Base-by-base conservation (phyloP, 441 rosid species). In the Arabidopsis lyrata region DNA sequence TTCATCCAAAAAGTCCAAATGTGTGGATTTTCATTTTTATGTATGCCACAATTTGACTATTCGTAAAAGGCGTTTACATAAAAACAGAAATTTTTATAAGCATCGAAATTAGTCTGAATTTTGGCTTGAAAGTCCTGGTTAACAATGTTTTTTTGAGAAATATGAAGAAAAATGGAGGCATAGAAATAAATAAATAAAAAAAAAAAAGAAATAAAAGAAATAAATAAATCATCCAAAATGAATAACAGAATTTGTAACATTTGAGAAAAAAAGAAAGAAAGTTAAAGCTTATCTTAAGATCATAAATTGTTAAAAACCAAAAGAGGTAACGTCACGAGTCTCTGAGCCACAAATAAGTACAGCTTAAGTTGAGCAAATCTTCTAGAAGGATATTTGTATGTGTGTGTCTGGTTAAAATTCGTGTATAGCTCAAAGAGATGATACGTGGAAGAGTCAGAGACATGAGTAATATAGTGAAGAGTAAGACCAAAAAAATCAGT, bases 311-410 rank as follows among this genome's bases (percentile, higher is more conserved):
- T 12, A 56, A 56, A 6, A 27, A 11, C 24, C 66, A 38, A 73
- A 47, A 47, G 20, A 22, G 16, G 7, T n/a, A 55, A 14, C 57
- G 31, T 35, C 39, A 69, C 57, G 38, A 48, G 54, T 38, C 18
- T 48, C 45, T 49, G 41, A n/a, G 24, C 35, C 66, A 47, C 39
- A 44, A 18, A 50, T 61, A 38, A 18, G 15, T 12, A 48, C 16
- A 36, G 14, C 38, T 42, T 29, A 38, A 52, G 32, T 41, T 31
- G 29, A 41, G 47, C 34, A 34, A 56, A 47, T 8, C 36, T 73
- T 73, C 70, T 66, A 66, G 66, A 73, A 65, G 13, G 27, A 47
- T 35, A 42, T 44, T n/a, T 24, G 41, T 35, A 53, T 62, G 48
- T 29, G 53, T 27, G 61, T 63, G 57, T 54, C 34, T 18, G 13